Percentiles rank a stretch among this genome's conserved stretches.
These are phyloP conservation scores for Diaporthe longicolla DNA, from an alignment of 2,329 filamentous ascomycete genomes.

Conservation along the genomic window DNA sequence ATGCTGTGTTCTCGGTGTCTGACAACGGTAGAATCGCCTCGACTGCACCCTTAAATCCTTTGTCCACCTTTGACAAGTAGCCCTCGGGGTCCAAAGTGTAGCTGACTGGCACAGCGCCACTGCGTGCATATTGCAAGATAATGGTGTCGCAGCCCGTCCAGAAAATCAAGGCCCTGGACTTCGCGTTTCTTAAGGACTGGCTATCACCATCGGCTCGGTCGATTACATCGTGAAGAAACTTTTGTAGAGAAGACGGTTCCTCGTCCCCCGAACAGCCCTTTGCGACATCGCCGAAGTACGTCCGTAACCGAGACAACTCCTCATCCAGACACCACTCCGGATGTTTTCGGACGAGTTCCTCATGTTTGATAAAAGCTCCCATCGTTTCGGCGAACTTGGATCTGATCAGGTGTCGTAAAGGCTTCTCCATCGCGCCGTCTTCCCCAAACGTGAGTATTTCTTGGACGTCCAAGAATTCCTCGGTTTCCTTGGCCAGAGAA, in stretches of 20 bases:
- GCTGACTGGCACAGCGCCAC: not conserved
- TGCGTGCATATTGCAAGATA: not conserved
- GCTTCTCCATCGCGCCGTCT: not conserved
- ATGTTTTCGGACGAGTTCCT: not conserved
- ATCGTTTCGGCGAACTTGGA: no score
- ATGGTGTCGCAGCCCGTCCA: not conserved
- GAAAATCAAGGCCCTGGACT: no score
- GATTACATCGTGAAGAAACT: no score
- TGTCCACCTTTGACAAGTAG: not conserved
- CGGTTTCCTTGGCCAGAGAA: not conserved
- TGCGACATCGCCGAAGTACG: not conserved
- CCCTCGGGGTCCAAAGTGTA: not conserved
- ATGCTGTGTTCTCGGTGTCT: not conserved
- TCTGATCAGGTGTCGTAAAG: not conserved
- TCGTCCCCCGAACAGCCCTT: not conserved
- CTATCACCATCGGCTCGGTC: no score
- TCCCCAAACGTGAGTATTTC: not conserved
- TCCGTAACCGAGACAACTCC: not conserved
- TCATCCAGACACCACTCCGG: not conserved
- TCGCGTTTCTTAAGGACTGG: no score
- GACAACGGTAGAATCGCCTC: no score
- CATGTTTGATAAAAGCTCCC: accelerated
- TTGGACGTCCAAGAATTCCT: not conserved
- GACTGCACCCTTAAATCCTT: not conserved
- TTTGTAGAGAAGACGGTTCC: not conserved